These are phyloP conservation scores for Anthoceros angustus DNA, from an alignment of 225 moss, liverwort and hornwort genomes.

Conservation along the genomic window DNA sequence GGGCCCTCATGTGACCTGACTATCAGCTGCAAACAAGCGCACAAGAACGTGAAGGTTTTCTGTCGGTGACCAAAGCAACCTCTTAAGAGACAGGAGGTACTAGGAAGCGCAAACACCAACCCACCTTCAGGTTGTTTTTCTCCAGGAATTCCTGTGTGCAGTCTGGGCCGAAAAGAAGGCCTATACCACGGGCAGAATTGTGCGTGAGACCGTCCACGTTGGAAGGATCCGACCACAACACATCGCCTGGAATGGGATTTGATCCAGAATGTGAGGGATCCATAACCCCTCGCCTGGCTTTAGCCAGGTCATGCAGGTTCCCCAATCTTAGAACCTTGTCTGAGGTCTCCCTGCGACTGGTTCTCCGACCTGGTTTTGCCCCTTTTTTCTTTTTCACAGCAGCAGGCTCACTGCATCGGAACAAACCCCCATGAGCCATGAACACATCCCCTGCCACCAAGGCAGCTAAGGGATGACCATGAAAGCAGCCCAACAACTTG, in stretches of 20 bases:
- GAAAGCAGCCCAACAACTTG: slow-evolving; percentile 79
- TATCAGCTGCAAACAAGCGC: slow-evolving; percentile 59
- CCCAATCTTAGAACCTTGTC: slow-evolving; percentile 55
- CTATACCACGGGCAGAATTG: slow-evolving; percentile 80
- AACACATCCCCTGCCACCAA: slow-evolving; percentile 90
- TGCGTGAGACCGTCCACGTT: slow-evolving; percentile 51
- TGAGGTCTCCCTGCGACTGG: slow-evolving; percentile 10
- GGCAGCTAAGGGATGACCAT: slow-evolving; percentile 89
- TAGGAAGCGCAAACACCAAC: not conserved
- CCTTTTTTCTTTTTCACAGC: slow-evolving; percentile 42
- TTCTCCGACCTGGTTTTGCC: slow-evolving; percentile 3
- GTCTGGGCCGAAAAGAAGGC: slow-evolving; percentile 87
- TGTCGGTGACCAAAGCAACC: not conserved
- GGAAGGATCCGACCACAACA: slow-evolving; percentile 94
- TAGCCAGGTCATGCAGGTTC: slow-evolving; percentile 54
- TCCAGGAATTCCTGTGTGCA: slow-evolving; percentile 99
- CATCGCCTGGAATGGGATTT: slow-evolving; percentile 74
- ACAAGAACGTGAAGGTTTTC: slow-evolving; percentile 11
- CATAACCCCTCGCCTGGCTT: slow-evolving; percentile 56
- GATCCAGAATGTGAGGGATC: slow-evolving; percentile 71
- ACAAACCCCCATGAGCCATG: slow-evolving; percentile 94
- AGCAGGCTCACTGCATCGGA: slow-evolving; percentile 52
- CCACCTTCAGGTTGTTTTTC: slow-evolving; percentile 90
- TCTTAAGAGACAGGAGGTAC: slow-evolving; percentile 7
- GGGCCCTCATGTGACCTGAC: slow-evolving; percentile 97